Evolutionary conservation across 108 stramenopile species (phyloP).

Genomic region (Fistulifera solaris): DNA sequence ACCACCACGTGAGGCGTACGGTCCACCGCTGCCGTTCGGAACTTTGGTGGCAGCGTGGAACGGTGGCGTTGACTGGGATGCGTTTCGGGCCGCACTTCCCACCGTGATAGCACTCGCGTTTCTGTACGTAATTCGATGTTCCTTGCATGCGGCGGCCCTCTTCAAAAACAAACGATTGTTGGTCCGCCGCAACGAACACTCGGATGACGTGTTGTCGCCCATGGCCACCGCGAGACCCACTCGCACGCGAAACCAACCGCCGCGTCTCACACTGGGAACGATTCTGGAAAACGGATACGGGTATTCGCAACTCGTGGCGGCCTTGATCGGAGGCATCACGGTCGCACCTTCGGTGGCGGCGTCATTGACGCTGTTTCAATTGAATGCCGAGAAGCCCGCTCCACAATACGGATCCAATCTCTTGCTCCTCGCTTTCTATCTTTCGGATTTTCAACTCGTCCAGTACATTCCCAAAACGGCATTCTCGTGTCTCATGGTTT

Average conservation of each 20-base stretch:
- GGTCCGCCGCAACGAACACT: slow-evolving; percentile 5
- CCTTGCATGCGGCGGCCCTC: slow-evolving; percentile 49
- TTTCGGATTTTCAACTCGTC: slow-evolving; percentile 46
- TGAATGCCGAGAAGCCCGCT: slow-evolving; percentile 35
- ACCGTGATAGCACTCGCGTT: slow-evolving; percentile 52
- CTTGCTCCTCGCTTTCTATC: slow-evolving; percentile 40
- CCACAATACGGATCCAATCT: slow-evolving; percentile 51
- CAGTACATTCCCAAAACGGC: slow-evolving; percentile 66
- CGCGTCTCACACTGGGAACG: slow-evolving; percentile 11
- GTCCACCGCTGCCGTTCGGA: slow-evolving; percentile 31
- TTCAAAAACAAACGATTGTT: slow-evolving; percentile 44
- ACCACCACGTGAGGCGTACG: slow-evolving; percentile 20
- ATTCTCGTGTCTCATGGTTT: slow-evolving; percentile 62
- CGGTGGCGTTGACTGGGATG: slow-evolving; percentile 41
- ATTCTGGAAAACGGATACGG: slow-evolving; percentile 39
- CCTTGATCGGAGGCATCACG: slow-evolving; percentile 44
- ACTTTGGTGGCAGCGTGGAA: slow-evolving; percentile 7
- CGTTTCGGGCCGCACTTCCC: slow-evolving; percentile 37
- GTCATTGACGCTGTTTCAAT: slow-evolving; percentile 18
- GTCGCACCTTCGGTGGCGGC: slow-evolving; percentile 42
- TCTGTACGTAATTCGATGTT: slow-evolving; percentile 62
- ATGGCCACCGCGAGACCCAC: not conserved
- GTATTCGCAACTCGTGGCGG: slow-evolving; percentile 25
- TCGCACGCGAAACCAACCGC: not conserved
- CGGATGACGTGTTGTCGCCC: not conserved